A percentile compares a stretch with the other conserved stretches of the same genome.
Evolutionary conservation across 1,284 basidiomycete genomes (phyloP).

Genomic region (Porogramme epimiltina): DNA sequence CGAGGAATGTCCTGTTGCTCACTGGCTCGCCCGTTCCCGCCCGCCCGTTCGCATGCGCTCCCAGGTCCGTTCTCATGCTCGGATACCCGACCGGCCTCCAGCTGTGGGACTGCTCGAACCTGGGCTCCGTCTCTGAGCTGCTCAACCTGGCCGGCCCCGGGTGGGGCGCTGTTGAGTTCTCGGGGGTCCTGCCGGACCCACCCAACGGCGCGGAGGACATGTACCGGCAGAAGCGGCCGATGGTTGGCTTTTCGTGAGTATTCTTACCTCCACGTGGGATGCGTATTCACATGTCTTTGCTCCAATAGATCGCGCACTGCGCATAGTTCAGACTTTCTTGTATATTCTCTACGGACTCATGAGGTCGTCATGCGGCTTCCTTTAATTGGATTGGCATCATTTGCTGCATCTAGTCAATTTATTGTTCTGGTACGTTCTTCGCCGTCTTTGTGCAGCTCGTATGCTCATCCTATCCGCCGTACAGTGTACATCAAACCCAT

Average conservation of each 20-base stretch:
- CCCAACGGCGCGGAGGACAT: constrained; percentile 25
- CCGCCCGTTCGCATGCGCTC: too few species aligned
- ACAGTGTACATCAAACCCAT: constrained; percentile 60
- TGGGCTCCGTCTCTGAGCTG: constrained; percentile 57
- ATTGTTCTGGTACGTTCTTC: constrained; percentile 57
- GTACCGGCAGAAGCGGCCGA: constrained; percentile 40
- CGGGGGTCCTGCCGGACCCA: constrained; percentile 46
- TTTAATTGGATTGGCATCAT: constrained; percentile 45
- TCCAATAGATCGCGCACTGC: constrained; percentile 22
- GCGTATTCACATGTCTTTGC: not conserved
- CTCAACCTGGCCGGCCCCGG: constrained; percentile 44
- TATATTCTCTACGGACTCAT: constrained; percentile 66
- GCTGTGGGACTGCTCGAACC: constrained; percentile 68
- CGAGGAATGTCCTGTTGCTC: not conserved
- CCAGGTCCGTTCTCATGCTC: constrained; percentile 61
- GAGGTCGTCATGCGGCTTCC: constrained; percentile 51
- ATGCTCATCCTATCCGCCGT: constrained; percentile 3
- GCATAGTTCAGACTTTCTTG: constrained; percentile 33
- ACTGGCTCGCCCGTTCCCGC: too few species aligned
- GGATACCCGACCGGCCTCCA: constrained; percentile 63
- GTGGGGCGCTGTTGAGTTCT: constrained; percentile 45
- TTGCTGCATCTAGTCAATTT: constrained; percentile 51
- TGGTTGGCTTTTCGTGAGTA: constrained; percentile 63
- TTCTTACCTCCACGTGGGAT: not conserved
- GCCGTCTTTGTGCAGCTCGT: not conserved